phyloP scores from a whole-genome alignment of 2,329 filamentous ascomycete genomes.

The Hortaea sp. region DNA sequence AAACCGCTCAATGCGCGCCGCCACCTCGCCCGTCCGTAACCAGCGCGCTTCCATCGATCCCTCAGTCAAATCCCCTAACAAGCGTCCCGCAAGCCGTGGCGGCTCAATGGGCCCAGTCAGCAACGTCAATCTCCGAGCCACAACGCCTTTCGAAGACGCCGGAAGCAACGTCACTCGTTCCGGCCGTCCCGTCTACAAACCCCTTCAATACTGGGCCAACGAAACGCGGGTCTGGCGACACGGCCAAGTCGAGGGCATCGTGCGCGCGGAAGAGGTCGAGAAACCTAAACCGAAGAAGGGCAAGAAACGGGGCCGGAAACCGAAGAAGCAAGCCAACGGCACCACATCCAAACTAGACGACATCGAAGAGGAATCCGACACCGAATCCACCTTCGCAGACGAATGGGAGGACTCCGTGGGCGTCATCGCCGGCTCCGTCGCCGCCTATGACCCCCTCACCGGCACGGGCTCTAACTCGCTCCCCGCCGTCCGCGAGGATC shows the following conservation, averaged over 20 bases:
- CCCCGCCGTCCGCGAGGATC: constrained; percentile 35
- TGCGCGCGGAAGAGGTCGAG: constrained; percentile 58
- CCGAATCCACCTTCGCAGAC: constrained; percentile 48
- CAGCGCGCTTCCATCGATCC: neutral
- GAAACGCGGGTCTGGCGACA: constrained; percentile 63
- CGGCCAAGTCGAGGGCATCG: constrained; percentile 64
- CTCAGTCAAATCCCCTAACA: constrained; percentile 4
- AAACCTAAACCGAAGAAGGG: constrained; percentile 11
- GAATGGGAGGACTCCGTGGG: constrained; percentile 64
- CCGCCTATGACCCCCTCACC: constrained; percentile 40
- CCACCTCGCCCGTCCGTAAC: constrained; percentile 3
- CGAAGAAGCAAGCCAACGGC: constrained; percentile 20
- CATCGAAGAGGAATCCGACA: constrained; percentile 33
- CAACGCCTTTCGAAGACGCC: constrained; percentile 35
- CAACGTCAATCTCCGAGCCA: constrained; percentile 27
- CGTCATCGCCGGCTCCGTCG: constrained; percentile 52
- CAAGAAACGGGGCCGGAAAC: constrained; percentile 26
- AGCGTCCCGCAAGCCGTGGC: constrained; percentile 5
- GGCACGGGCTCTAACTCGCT: constrained; percentile 26
- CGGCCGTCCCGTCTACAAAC: constrained; percentile 67
- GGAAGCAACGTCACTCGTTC: constrained; percentile 59
- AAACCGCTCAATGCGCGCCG: constrained; percentile 11
- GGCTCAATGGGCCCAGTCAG: constrained; percentile 22
- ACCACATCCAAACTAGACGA: constrained; percentile 20
- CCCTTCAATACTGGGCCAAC: constrained; percentile 77